These are phyloP conservation scores for Quercus variabilis DNA, from an alignment of 306 rosid genomes.

Conservation along the genomic window DNA sequence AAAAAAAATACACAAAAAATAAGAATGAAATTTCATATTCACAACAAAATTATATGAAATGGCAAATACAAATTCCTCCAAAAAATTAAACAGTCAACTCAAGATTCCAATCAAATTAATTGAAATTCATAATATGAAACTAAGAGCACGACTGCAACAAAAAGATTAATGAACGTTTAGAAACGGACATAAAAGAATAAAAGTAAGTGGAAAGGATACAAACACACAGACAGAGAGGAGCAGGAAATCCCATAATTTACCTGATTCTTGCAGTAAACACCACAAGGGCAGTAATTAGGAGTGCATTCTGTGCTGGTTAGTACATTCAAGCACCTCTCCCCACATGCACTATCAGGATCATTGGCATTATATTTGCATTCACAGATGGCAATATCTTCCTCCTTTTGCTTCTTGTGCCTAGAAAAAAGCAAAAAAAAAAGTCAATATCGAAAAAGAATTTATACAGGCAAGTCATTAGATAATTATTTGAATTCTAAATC, in stretches of 20 bases:
- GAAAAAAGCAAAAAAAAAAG: constrained; percentile 10
- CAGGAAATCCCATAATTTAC: constrained; percentile 23
- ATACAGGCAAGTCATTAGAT: background rate
- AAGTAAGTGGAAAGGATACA: no score
- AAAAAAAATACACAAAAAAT: background rate
- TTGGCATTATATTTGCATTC: constrained; percentile 55
- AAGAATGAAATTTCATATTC: background rate
- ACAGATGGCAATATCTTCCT: constrained; percentile 83
- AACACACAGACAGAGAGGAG: background rate
- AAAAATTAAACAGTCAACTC: background rate
- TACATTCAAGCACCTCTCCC: constrained; percentile 85
- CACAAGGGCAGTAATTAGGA: constrained; percentile 76
- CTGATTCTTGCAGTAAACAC: constrained; percentile 76
- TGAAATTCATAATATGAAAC: background rate
- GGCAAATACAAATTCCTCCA: background rate
- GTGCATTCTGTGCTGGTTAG: constrained; percentile 92
- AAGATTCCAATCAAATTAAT: background rate
- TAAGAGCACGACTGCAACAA: background rate
- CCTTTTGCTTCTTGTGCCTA: constrained; percentile 83
- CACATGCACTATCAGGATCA: constrained; percentile 73
- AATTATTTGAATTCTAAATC: background rate
- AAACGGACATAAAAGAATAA: background rate
- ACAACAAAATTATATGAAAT: background rate
- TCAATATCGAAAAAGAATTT: background rate
- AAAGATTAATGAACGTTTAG: background rate